These are phyloP conservation scores for Alternaria sp. DNA, from an alignment of 2,329 filamentous ascomycete genomes.

Conservation along the genomic window DNA sequence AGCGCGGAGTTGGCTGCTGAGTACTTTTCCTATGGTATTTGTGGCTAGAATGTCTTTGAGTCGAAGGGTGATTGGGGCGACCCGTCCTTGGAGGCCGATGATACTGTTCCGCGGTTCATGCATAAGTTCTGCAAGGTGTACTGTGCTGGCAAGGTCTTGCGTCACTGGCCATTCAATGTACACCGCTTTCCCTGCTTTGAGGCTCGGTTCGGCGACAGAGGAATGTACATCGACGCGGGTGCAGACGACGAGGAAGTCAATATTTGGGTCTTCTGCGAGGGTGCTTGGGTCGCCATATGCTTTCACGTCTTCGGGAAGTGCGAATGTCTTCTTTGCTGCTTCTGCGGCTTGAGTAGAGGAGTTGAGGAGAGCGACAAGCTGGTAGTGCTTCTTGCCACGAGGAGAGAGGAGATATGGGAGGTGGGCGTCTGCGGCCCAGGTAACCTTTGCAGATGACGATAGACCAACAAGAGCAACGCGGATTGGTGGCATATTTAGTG, in stretches of 20 bases:
- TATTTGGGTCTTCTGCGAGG: conserved; percentile 48
- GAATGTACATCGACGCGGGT: conserved; percentile 64
- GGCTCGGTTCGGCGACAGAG: conserved; percentile 53
- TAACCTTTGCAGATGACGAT: conserved; percentile 58
- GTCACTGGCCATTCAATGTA: conserved; percentile 62
- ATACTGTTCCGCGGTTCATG: conserved; percentile 24
- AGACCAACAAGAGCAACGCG: conserved; percentile 66
- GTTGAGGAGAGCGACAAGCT: conserved; percentile 57
- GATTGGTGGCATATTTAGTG: conserved; percentile 56
- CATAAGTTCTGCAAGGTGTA: conserved; percentile 47
- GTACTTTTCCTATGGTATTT: conserved; percentile 52
- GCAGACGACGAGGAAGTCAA: conserved; percentile 57
- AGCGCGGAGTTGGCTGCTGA: conserved; percentile 32
- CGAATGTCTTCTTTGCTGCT: conserved; percentile 49
- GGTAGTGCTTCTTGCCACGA: conserved; percentile 44
- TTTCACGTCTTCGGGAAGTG: conserved; percentile 48
- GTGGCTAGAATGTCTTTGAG: conserved; percentile 49
- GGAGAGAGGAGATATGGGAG: conserved; percentile 64
- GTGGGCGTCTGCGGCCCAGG: conserved; percentile 64
- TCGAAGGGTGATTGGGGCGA: conserved; percentile 46
- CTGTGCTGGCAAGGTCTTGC: conserved; percentile 43
- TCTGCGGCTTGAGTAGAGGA: conserved; percentile 50
- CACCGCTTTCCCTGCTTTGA: conserved; percentile 60
- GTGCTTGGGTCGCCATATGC: conserved; percentile 53
- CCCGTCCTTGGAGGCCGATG: conserved; percentile 55